Percentiles rank a stretch among this genome's conserved stretches.
These are phyloP conservation scores for Cordyceps pruinosa DNA, from an alignment of 2,329 filamentous ascomycete species.

Conservation along the genomic window DNA sequence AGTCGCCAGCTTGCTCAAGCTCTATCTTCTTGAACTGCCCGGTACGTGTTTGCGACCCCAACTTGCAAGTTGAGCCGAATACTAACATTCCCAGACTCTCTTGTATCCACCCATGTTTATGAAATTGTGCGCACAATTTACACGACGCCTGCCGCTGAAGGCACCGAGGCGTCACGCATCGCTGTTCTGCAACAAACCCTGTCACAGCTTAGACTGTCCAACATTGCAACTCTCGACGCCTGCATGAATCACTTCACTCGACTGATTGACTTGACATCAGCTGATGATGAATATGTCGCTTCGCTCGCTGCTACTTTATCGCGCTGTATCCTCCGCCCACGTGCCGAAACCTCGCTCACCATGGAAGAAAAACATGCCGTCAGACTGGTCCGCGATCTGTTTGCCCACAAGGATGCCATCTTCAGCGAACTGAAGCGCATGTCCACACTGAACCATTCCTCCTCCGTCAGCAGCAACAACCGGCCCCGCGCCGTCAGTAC, in stretches of 20 bases:
- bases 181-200: conserved; percentile 93
- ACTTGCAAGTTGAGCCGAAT: background rate
- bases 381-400: conserved; percentile 83
- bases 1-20: conserved; percentile 83
- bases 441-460: conserved; percentile 60
- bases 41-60: conserved; percentile 48
- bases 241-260: conserved; percentile 98
- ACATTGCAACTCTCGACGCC: conserved; percentile 97
- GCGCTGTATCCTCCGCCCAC: conserved; percentile 81
- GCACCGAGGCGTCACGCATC: conserved; percentile 70
- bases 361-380: conserved; percentile 94
- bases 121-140: conserved; percentile 99
- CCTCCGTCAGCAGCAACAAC: conserved; percentile 46
- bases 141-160: conserved; percentile 69
- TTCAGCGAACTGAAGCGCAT: conserved; percentile 94
- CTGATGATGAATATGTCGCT: conserved; percentile 77
- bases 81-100: conserved; percentile 61
- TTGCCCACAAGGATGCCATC: conserved; percentile 88
- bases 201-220: conserved; percentile 87
- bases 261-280: conserved; percentile 91
- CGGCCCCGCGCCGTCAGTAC: conserved; percentile 85
- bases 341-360: conserved; percentile 79
- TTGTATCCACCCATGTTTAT: conserved; percentile 96
- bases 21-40: conserved; percentile 91
- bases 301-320: conserved; percentile 69